Percentiles rank a stretch among this genome's conserved stretches.
Evolutionary conservation across 176 grass and related monocot genomes (phyloP).

Genomic region (Otatea glauca): DNA sequence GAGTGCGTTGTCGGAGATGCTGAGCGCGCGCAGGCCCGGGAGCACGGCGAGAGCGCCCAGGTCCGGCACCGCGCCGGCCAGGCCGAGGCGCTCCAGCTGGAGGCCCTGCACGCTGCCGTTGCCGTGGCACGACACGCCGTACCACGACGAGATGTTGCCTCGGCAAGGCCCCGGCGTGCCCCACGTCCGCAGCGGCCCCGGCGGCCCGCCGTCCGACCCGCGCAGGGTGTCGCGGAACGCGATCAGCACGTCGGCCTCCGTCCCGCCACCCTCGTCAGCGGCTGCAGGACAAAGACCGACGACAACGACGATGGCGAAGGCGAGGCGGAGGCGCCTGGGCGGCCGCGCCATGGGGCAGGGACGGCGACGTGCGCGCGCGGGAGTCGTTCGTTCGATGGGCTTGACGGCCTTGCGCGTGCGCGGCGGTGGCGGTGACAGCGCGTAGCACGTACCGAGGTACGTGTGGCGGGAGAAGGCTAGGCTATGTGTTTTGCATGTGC

Average conservation of each 20-base stretch:
- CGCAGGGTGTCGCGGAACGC: too few species aligned
- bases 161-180: slow-evolving; percentile 53
- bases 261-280: background rate
- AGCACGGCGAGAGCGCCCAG: slow-evolving; percentile 43
- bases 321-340: background rate
- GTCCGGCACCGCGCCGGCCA: slow-evolving; percentile 57
- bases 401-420: background rate
- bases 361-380: background rate
- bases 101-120: too few species aligned
- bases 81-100: slow-evolving; percentile 49
- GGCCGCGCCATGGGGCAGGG: slow-evolving; percentile 48
- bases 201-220: too few species aligned
- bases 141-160: slow-evolving; percentile 57
- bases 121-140: slow-evolving; percentile 84
- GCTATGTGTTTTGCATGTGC: slow-evolving; percentile 38
- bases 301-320: background rate
- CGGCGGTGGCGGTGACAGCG: slow-evolving; percentile 37
- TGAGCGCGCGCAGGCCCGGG: slow-evolving; percentile 62
- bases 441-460: slow-evolving; percentile 2
- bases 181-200: slow-evolving; percentile 52
- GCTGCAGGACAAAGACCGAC: background rate
- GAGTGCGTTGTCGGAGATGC: slow-evolving; percentile 75
- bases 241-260: slow-evolving; percentile 62
- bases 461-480: slow-evolving; percentile 5
- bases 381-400: background rate